A percentile compares a stretch with the other conserved stretches of the same genome.
phyloP scores from a whole-genome alignment of 208 protist genomes.

The Trypanosoma vivax region DNA sequence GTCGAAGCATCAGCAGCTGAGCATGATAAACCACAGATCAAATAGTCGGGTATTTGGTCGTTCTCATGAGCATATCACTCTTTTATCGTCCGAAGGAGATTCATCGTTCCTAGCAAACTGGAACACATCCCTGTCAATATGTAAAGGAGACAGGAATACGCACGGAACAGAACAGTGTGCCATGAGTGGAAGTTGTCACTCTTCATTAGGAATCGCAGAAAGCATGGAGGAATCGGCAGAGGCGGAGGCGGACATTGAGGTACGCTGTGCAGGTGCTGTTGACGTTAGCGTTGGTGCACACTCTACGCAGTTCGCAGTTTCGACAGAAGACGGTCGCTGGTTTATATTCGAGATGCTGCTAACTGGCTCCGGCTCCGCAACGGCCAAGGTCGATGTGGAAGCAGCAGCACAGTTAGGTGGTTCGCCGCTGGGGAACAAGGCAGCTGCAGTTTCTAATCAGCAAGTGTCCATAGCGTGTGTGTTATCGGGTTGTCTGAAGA shows the following conservation, averaged over 20 bases:
- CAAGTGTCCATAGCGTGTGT: conserved; percentile 13
- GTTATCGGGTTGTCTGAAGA: conserved; percentile 15
- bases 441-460: neutral
- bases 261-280: conserved; percentile 46
- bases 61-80: too few relatives aligned
- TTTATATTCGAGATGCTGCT: conserved; percentile 50
- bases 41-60: too few relatives aligned
- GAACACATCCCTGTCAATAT: too few relatives aligned
- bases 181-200: neutral
- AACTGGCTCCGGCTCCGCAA: neutral
- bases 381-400: neutral
- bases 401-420: conserved; percentile 1
- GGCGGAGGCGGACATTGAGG: neutral
- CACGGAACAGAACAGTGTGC: neutral
- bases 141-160: too few relatives aligned
- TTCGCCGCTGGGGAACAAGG: neutral
- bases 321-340: conserved; percentile 66
- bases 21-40: too few relatives aligned
- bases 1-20: neutral
- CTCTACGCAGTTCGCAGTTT: conserved; percentile 33
- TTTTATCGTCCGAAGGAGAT: too few relatives aligned
- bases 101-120: too few relatives aligned
- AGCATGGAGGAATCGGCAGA: too few relatives aligned
- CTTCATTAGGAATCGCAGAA: neutral
- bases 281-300: conserved; percentile 48